Conservation (phyloP, 345 rosid genomes). For the Jatropha curcas region DNA sequence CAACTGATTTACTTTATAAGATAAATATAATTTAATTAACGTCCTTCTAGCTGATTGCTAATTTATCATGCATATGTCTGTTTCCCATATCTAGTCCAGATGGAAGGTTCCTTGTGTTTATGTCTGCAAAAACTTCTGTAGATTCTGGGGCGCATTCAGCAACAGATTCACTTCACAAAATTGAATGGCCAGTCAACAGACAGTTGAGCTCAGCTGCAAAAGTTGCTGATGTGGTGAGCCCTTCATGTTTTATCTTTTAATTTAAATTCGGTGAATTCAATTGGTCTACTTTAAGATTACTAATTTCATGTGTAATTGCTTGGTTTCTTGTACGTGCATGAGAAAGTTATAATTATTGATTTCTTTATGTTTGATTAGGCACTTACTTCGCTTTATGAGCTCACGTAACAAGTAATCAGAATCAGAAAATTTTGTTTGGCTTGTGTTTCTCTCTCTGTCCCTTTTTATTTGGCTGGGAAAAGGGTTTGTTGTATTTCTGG, state of each 20-base stretch:
- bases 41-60: conserved; percentile 7
- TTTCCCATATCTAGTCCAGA: conserved; percentile 61
- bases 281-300: neutral
- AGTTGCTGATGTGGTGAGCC: conserved; percentile 71
- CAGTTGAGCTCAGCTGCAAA: conserved; percentile 39
- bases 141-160: conserved; percentile 74
- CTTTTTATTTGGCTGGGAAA: neutral
- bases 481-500: neutral
- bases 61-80: neutral
- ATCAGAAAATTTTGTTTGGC: neutral
- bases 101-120: conserved; percentile 72
- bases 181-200: conserved; percentile 71
- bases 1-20: conserved; percentile 67
- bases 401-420: neutral
- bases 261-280: neutral
- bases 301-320: neutral
- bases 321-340: neutral
- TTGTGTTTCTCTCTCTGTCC: neutral
- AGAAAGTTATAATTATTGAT: conserved; percentile 2
- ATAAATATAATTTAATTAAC: neutral
- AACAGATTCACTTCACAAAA: conserved; percentile 75
- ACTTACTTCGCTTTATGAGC: neutral
- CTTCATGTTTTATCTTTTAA: conserved; percentile 1
- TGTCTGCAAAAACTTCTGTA: conserved; percentile 71
- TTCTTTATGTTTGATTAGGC: neutral